A percentile compares a stretch with the other conserved stretches of the same genome.
Evolutionary conservation across 2,329 filamentous ascomycete species (phyloP).

Genomic region (Aureobasidium sp.): DNA sequence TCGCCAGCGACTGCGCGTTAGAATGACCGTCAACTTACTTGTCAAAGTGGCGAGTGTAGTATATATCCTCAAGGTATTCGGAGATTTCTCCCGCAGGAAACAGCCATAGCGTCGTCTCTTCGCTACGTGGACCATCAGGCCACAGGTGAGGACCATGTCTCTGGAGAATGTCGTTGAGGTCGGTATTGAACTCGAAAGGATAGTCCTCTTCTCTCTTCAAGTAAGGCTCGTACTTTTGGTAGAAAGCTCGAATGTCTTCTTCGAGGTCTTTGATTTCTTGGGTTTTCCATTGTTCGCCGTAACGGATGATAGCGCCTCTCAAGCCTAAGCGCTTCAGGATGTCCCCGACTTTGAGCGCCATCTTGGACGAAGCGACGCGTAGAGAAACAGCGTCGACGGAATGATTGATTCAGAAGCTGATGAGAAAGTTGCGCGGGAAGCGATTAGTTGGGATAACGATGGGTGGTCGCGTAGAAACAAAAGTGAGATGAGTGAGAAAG

Average conservation of each 20-base stretch:
- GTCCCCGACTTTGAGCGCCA: background rate
- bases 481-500: background rate
- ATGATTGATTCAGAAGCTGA: background rate
- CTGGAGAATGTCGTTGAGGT: background rate
- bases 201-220: background rate
- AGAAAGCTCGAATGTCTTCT: background rate
- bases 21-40: background rate
- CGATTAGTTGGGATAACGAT: background rate
- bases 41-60: background rate
- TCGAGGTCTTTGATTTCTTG: slow-evolving; percentile 1
- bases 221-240: background rate
- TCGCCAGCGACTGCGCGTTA: background rate
- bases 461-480: background rate
- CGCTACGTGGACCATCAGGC: background rate
- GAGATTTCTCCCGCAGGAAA: background rate
- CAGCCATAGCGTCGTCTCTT: background rate
- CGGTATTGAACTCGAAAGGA: background rate
- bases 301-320: background rate
- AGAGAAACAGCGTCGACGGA: background rate
- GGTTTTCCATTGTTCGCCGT: slow-evolving; percentile 3
- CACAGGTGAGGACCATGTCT: background rate
- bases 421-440: background rate
- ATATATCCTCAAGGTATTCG: slow-evolving; percentile 5
- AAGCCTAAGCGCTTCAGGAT: background rate
- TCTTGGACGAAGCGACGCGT: background rate